Conservation (phyloP, 306 rosid genomes). For the Lathyrus oleraceus region DNA sequence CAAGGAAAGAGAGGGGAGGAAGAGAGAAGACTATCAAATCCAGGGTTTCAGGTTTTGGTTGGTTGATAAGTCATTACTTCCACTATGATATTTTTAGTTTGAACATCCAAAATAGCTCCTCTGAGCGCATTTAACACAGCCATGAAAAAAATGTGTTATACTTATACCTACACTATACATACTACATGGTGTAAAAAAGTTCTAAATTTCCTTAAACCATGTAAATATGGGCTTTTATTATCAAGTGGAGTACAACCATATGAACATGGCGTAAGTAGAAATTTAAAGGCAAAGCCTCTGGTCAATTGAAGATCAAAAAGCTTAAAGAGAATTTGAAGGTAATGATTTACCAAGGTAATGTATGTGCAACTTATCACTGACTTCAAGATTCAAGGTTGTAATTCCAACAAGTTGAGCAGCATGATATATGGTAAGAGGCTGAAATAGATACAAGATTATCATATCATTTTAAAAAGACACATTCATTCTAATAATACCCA, state of each 20-base stretch:
- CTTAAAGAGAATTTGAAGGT: conserved; percentile 27
- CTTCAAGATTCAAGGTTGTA: conserved; percentile 50
- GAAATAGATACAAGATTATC: conserved; percentile 33
- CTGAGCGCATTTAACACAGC: neutral
- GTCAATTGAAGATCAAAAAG: neutral
- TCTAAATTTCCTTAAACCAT: conserved; percentile 7
- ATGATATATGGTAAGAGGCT: conserved; percentile 78
- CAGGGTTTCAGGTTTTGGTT: neutral
- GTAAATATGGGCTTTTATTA: neutral
- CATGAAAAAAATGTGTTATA: neutral
- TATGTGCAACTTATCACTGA: conserved; percentile 51
- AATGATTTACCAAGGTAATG: conserved; percentile 80
- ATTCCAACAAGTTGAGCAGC: conserved; percentile 63
- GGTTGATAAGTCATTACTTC: conserved; percentile 4
- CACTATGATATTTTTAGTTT: neutral
- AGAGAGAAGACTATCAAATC: neutral
- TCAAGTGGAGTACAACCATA: neutral
- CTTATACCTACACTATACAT: neutral
- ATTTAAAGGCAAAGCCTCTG: neutral
- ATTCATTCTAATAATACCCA: neutral
- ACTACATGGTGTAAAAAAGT: neutral
- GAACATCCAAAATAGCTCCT: neutral
- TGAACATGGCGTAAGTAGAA: conserved; percentile 1
- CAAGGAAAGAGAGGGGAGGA: neutral
- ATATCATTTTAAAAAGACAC: neutral